Base-by-base conservation (phyloP, 2,329 filamentous ascomycete species). In the Trichoderma asperellum region DNA sequence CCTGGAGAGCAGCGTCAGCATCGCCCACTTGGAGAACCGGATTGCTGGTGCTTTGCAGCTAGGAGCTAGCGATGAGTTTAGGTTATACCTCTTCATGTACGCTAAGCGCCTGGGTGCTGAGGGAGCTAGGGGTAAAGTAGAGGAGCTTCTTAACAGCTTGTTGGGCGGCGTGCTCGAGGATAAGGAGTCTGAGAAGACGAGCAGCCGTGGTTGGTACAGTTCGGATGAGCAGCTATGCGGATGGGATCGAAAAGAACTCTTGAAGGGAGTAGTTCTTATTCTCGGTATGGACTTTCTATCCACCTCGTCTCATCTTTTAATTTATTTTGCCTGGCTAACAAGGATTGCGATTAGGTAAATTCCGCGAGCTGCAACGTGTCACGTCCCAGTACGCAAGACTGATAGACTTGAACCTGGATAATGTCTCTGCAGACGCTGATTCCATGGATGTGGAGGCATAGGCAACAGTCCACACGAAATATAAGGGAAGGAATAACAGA, bases 21-120 rank as follows among this genome's bases (percentile, higher is more conserved):
- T 99, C 72, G 95, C 94, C 7, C 96, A 99, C 81, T 83, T 99
- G 14, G 96, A 99, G 79, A 98, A 97, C 76, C 89, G 96, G 49
- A 90, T 99, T 57, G 95, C 96, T 2, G 96, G 93, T 4, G 93
- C 96, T 0, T 82, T 96, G 77, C 91, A 93, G 70, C 83, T 99
- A 0, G 92, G 91, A 4, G 91, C 96, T 0, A 91, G 89, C 74
- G 94, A 98, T 70, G 96, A 99, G 78, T 99, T 98, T 81, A 89
- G 93, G 69, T 85, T 97, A 1, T 98, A 98, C 76, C 83, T 99
- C n/a, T 91, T 94, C 76, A 98, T 98, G 94, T 99, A 99, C 76
- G 95, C 94, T 4, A 98, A 97, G 82, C 90, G 96, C 0, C 87
- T 99, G 6, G 96, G 96, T 1, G 93, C 94, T 0, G 96, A 99